Base-by-base conservation (phyloP, 331 rosid genomes). In the Phaseolus coccineus region DNA sequence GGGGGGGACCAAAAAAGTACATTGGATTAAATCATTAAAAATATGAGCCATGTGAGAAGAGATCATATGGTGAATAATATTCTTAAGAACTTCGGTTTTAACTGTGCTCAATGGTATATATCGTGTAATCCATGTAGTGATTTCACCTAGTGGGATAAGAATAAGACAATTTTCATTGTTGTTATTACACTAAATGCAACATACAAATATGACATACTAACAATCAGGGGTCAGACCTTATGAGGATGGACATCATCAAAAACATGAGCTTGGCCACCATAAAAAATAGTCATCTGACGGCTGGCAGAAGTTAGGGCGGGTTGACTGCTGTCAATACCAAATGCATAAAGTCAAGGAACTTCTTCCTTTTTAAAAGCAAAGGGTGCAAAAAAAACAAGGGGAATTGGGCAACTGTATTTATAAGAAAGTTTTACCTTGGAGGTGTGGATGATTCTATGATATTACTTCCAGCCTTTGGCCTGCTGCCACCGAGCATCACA, bases 181-280 rank as follows among this genome's bases (percentile, higher is more conserved):
- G 15, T 44, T 47, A 19, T 27, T 52, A 51, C 57, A 70, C 31
- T 63, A 42, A 31, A 84, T 33, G 57, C 65, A 35, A 63, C 7
- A 51, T 67, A 76, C 50, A 47, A 44, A 74, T 53, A 65, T 52
- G 48, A 2, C 79, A 50, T 24, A 67, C 33, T 72, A 74, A 42
- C 73, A 83, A 66, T 46, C 50, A 73, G 70, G 62, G 51, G 61
- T 58, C 80, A 56, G 69, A 96, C 99, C 99, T 96, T 96, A 80
- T 96, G 90, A 37, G 97, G 98, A 79, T 90, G 97, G 86, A 96
- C 98, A 73, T 93, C 96, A 47, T 96, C 97, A 55, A 96, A 96
- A 58, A 96, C 99, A 75, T 96, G 99, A 87, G 99, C 98, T 86
- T 96, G 97, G 71, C 99, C 99, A 3, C 99, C 99, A 12, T 96